Percentiles rank a stretch among this genome's conserved stretches.
Evolutionary conservation across 768 basidiomycete species (phyloP).

Genomic region (Tricholoma sp.): DNA sequence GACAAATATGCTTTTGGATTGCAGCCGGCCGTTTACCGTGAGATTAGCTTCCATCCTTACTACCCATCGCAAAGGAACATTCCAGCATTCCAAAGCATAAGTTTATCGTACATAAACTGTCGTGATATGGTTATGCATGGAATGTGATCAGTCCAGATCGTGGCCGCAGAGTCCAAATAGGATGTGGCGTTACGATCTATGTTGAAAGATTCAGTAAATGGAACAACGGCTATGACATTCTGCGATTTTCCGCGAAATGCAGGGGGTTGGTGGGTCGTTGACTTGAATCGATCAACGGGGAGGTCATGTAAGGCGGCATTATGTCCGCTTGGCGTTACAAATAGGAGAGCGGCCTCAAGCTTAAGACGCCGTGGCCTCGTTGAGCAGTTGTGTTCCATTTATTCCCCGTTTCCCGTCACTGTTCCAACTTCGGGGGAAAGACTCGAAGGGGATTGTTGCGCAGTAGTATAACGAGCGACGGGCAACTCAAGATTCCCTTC

Average conservation of each 20-base stretch:
- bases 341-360: neutral
- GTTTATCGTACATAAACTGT: constrained; percentile 25
- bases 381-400: neutral
- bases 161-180: neutral
- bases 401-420: neutral
- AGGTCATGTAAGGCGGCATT: neutral
- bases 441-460: neutral
- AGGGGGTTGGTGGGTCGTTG: neutral
- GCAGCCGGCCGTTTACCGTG: neutral
- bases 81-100: constrained; percentile 6
- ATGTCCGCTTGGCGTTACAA: neutral
- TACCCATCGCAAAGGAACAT: neutral
- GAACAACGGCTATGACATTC: neutral
- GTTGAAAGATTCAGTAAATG: neutral
- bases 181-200: neutral
- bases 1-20: neutral
- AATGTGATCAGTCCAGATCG: constrained; percentile 8
- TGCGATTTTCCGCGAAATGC: neutral
- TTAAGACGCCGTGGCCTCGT: neutral
- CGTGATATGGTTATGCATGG: constrained; percentile 7
- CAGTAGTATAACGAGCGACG: neutral
- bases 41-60: neutral
- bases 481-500: neutral
- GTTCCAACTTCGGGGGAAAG: neutral
- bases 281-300: constrained; percentile 1